phyloP scores from a whole-genome alignment of 305 asterid genomes.

The Euphrasia arctica region DNA sequence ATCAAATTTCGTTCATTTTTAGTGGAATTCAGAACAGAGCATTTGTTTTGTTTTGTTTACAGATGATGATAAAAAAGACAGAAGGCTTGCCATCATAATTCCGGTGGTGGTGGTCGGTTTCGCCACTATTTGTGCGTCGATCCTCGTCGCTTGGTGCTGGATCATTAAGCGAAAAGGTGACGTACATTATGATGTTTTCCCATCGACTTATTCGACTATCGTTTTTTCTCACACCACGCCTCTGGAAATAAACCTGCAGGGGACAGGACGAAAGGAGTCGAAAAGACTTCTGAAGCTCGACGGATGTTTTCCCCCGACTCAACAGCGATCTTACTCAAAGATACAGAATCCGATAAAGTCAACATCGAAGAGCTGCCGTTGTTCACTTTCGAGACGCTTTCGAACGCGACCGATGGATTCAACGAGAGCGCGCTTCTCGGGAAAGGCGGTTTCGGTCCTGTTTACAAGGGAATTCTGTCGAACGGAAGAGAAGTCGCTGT shows the following conservation, averaged over 20 bases:
- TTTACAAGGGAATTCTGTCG: slow-evolving; percentile 54
- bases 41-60: not conserved
- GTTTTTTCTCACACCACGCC: not conserved
- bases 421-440: slow-evolving; percentile 46
- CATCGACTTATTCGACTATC: not conserved
- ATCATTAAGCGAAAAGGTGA: slow-evolving; percentile 39
- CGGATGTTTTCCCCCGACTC: slow-evolving; percentile 30
- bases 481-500: slow-evolving; percentile 58
- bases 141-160: slow-evolving; percentile 38
- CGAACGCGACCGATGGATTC: slow-evolving; percentile 46
- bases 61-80: slow-evolving; percentile 33
- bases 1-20: too few species aligned
- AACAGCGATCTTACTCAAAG: slow-evolving; percentile 30
- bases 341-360: slow-evolving; percentile 31
- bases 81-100: slow-evolving; percentile 29
- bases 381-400: slow-evolving; percentile 42
- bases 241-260: slow-evolving; percentile 25
- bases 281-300: slow-evolving; percentile 26
- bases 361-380: slow-evolving; percentile 48
- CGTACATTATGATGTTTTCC: too few species aligned
- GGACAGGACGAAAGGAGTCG: slow-evolving; percentile 7
- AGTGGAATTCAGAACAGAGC: too few species aligned
- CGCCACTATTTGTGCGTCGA: slow-evolving; percentile 16
- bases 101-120: slow-evolving; percentile 31
- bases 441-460: slow-evolving; percentile 64